Conservation (phyloP, 2,329 filamentous ascomycete species). For the Lecanoromycetidae sp. region DNA sequence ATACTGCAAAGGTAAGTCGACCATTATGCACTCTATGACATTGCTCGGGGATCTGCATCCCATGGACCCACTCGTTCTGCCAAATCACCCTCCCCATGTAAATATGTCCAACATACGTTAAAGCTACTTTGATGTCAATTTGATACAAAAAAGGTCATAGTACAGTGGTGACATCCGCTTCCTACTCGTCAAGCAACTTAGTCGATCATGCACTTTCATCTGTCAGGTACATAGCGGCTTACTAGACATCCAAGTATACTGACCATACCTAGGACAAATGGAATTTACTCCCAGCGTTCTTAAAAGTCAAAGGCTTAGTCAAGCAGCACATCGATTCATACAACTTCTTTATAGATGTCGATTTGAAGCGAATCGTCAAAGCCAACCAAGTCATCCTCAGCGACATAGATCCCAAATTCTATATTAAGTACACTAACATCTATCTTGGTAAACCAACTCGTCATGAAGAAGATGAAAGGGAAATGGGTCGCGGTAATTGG, state of each 20-base stretch:
- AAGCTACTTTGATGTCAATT: too few relatives aligned
- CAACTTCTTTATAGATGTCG: constrained; percentile 94
- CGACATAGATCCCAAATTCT: constrained; percentile 86
- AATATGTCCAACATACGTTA: too few relatives aligned
- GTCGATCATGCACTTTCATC: too few relatives aligned
- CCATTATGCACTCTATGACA: too few relatives aligned
- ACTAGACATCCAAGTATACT: not conserved
- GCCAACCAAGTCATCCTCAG: constrained; percentile 81
- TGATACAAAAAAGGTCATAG: too few relatives aligned
- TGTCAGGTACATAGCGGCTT: too few relatives aligned
- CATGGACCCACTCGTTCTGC: too few relatives aligned
- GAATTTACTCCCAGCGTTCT: constrained; percentile 90
- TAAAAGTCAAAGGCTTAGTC: constrained; percentile 92
- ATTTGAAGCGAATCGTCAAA: constrained; percentile 92
- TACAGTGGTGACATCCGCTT: too few relatives aligned
- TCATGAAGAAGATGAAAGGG: constrained; percentile 57
- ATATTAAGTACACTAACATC: constrained; percentile 77
- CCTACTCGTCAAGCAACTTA: too few relatives aligned
- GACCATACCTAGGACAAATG: constrained; percentile 58
- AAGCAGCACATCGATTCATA: constrained; percentile 98
- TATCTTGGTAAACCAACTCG: constrained; percentile 72
- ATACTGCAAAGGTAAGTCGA: constrained; percentile 40
- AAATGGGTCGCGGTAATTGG: constrained; percentile 36
- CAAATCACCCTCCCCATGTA: too few relatives aligned
- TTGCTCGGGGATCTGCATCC: too few relatives aligned